Base-by-base conservation (phyloP, 1,284 basidiomycete species). In the Pisolithus thermaeus region DNA sequence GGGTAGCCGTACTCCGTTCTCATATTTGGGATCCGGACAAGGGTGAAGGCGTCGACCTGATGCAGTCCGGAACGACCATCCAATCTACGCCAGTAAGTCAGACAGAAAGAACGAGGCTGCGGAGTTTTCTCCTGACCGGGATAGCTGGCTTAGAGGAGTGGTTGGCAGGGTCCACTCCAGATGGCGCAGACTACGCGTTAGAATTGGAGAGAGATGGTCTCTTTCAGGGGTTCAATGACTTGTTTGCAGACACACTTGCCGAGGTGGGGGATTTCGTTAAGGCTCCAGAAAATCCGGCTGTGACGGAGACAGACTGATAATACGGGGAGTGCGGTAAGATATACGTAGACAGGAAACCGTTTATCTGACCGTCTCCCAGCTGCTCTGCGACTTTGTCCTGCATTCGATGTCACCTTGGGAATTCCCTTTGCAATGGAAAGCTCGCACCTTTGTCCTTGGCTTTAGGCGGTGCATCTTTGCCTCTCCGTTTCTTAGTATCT, bases 381-480 rank as follows among this genome's bases (percentile, higher is more conserved):
- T 23, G 65, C 51, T 46, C 67, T 59, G 45, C 63, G 63, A 57
- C 67, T 68, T 51, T 66, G 60, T 8, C 61, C 65, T 69, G 23
- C 7, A 58, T 49, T 47, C 4, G 23, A 47, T 6, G 37, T 49
- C n/a, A 55, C 43, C 16, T 37, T 25, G 23, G 36, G 30, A 5
- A 32, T 4, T 11, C 42, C 20, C 1, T 27, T 46, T 18, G 49
- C 20, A 36, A 3, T 22, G 8, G 49, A 2, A 39, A 14, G 47
- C 2, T 72, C 80, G 47, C 44, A 88, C 88, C 80, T 69, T 78
- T 75, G 32, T 72, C 72, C 67, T 82, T 87, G 2, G 85, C 83
- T 70, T 91, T 90, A 70, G 84, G 82, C 47, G 89, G 89, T 20
- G 81, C 78, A 47, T 86, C 87, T 70, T 91, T 90, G 20, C 88